Conservation (phyloP, 768 basidiomycete genomes). For the Boletus fagicola region DNA sequence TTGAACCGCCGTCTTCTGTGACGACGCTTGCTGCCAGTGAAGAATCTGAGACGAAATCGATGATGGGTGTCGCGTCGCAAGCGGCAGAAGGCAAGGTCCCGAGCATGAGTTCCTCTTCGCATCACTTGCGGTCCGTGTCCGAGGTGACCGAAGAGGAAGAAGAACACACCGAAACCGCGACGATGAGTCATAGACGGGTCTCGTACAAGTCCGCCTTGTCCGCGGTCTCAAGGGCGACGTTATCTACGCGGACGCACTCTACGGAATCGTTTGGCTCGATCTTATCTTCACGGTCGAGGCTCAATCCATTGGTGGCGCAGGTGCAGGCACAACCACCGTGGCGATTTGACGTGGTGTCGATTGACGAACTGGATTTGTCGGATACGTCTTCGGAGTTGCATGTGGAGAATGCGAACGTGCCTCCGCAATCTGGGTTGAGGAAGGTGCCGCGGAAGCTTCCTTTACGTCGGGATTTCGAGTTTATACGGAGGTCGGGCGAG, state of each 20-base stretch:
- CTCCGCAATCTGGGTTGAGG: conserved; percentile 52
- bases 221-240: conserved; percentile 15
- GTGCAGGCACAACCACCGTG: conserved; percentile 45
- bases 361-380: conserved; percentile 79
- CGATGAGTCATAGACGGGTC: conserved; percentile 11
- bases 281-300: conserved; percentile 28
- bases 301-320: conserved; percentile 34
- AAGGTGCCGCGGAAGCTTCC: conserved; percentile 61
- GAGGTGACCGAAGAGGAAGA: conserved; percentile 35
- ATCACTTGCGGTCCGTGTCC: conserved; percentile 31
- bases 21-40: conserved; percentile 9
- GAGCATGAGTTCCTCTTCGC: conserved; percentile 2
- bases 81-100: conserved; percentile 10
- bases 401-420: conserved; percentile 30
- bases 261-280: conserved; percentile 36
- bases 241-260: conserved; percentile 32
- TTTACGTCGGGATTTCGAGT: conserved; percentile 76
- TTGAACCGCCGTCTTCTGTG: conserved; percentile 20
- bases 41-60: conserved; percentile 5
- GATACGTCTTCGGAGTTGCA: conserved; percentile 65
- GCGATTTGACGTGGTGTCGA: conserved; percentile 70
- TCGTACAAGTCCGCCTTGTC: conserved; percentile 28
- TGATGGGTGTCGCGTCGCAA: neutral
- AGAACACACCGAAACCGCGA: conserved; percentile 16
- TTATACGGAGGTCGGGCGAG: conserved; percentile 64